A percentile compares a stretch with the other conserved stretches of the same genome.
Evolutionary conservation across 257 asterid species (phyloP).

Genomic region (Solanum chaucha): DNA sequence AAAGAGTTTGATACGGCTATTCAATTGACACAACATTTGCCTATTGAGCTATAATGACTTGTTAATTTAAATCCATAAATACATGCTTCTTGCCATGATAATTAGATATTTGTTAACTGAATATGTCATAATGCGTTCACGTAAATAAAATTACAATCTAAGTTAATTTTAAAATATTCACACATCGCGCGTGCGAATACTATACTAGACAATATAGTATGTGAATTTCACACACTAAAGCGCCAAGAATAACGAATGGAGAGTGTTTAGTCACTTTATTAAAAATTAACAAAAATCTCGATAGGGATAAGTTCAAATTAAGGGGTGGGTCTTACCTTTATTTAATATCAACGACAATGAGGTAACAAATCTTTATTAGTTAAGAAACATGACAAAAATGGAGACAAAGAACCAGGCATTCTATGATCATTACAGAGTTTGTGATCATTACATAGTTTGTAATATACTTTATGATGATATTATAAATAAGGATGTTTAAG

Average conservation of each 20-base stretch:
- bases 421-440: not conserved
- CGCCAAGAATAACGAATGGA: not conserved
- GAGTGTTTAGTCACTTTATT: not conserved
- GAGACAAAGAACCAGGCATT: not conserved
- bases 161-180: no score
- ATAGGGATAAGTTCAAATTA: not conserved
- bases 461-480: not conserved
- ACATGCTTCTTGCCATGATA: not conserved
- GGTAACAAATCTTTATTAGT: no score
- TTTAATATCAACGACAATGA: not conserved
- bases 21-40: not conserved
- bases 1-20: not conserved
- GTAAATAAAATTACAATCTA: no score
- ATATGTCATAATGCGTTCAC: no score
- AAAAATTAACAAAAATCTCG: not conserved
- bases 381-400: not conserved
- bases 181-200: not conserved
- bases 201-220: no score
- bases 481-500: no score
- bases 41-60: not conserved
- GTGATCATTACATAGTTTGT: not conserved
- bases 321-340: not conserved
- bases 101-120: not conserved
- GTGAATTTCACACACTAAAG: no score
- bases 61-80: not conserved